Base-by-base conservation (phyloP, 2,329 filamentous ascomycete genomes). In the Orbilia blumenaviensis region DNA sequence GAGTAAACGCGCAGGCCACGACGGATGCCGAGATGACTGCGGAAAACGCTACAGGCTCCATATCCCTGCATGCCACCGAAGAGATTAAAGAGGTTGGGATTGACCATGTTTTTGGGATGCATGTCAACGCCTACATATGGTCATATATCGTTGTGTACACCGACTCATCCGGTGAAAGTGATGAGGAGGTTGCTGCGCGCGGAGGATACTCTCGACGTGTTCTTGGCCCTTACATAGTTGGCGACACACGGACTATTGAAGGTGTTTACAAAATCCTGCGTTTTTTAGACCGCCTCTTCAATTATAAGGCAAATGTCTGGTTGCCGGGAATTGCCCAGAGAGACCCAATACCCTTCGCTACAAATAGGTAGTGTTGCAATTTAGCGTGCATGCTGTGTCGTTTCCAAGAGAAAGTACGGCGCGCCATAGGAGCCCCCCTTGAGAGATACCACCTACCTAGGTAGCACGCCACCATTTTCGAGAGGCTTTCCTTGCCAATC, bases 301-400 rank as follows among this genome's bases (percentile, higher is more conserved):
- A 52, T 10, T 52, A 52, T 34, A 52, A 52, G n/a, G 12, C 23
- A 34, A 52, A 52, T 10, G 27, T 21, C 25, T 52, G 48, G 48
- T 21, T 52, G 27, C 48, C 48, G 25, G 48, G 48, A 21, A 52
- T 52, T n/a, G 25, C 48, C 10, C 48, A 52, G n/a, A 52, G 48
- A 34, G 48, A 52, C 27, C 27, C 48, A 18, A 52, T 52, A 32
- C n/a, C n/a, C 8, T 29, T 23, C 58, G 48, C 38, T n/a, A n/a
- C n/a, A n/a, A n/a, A n/a, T n/a, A n/a, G n/a, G n/a, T n/a, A n/a
- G n/a, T n/a, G n/a, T n/a, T n/a, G n/a, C n/a, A n/a, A n/a, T n/a
- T n/a, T n/a, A n/a, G n/a, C n/a, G n/a, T n/a, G n/a, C n/a, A n/a
- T n/a, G n/a, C n/a, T n/a, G n/a, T n/a, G n/a, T n/a, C n/a, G n/a